Percentiles rank a stretch among this genome's conserved stretches.
phyloP scores from a whole-genome alignment of 225 moss, liverwort and hornwort genomes.

The Ulota crispa region DNA sequence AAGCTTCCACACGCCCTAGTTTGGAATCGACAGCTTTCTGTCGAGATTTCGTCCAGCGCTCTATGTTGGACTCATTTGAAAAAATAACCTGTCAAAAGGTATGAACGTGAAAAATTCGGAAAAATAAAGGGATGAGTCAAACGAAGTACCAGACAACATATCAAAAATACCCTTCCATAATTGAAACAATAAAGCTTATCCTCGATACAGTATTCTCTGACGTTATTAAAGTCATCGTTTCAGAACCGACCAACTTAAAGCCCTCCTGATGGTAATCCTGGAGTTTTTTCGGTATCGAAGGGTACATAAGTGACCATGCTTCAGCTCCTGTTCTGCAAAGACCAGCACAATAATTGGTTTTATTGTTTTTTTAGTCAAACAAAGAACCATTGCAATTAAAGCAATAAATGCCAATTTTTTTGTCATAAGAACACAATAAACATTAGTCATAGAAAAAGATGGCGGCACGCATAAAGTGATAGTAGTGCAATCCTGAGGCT shows the following conservation, averaged over 20 bases:
- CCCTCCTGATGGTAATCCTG: slow-evolving; percentile 71
- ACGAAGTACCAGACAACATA: not conserved
- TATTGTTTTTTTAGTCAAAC: not conserved
- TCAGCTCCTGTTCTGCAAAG: slow-evolving; percentile 73
- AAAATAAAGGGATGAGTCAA: not conserved
- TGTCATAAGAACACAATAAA: not conserved
- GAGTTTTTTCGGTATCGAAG: slow-evolving; percentile 72
- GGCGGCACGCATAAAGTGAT: not conserved
- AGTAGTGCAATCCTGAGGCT: not conserved
- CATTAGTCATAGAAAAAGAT: not conserved
- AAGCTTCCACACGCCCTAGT: slow-evolving; percentile 75
- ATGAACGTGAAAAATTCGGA: not conserved
- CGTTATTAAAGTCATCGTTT: not conserved
- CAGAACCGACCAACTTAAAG: slow-evolving; percentile 74
- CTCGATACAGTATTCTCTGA: not conserved
- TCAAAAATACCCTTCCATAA: not conserved
- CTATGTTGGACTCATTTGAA: slow-evolving; percentile 91
- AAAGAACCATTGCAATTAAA: slow-evolving; percentile 5
- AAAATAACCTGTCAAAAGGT: slow-evolving; percentile 66
- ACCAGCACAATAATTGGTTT: not conserved
- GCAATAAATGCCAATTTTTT: not conserved
- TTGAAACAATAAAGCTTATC: not conserved
- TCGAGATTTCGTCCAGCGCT: slow-evolving; percentile 74
- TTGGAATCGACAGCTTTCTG: slow-evolving; percentile 93
- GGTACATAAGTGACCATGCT: slow-evolving; percentile 81